phyloP scores from a whole-genome alignment of 768 basidiomycete species.

The Suillus cothurnatus region DNA sequence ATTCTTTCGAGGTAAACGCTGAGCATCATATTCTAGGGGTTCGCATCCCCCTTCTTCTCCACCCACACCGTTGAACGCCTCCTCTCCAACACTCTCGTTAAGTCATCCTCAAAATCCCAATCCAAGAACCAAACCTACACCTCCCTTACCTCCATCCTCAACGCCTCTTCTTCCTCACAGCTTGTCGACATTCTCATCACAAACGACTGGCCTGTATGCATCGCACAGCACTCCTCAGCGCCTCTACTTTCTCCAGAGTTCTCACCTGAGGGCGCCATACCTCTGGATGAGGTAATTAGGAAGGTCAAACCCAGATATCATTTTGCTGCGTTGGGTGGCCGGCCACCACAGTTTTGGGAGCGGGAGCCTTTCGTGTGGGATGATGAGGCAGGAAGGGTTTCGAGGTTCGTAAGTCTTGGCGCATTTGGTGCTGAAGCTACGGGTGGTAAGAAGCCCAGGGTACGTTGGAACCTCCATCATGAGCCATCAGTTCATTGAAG shows the following conservation, averaged over 20 bases:
- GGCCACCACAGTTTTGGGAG: conserved; percentile 89
- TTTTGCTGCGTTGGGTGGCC: conserved; percentile 68
- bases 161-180: conserved; percentile 60
- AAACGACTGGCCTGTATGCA: conserved; percentile 71
- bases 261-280: conserved; percentile 47
- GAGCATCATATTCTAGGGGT: conserved; percentile 50
- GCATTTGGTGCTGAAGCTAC: conserved; percentile 73
- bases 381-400: conserved; percentile 64
- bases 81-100: conserved; percentile 67
- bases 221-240: conserved; percentile 62
- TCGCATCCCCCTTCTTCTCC: conserved; percentile 76
- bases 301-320: conserved; percentile 85
- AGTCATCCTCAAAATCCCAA: conserved; percentile 43
- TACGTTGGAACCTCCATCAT: conserved; percentile 38
- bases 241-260: conserved; percentile 49
- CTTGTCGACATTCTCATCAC: conserved; percentile 82
- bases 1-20: neutral
- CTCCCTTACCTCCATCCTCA: conserved; percentile 69
- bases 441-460: conserved; percentile 79
- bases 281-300: conserved; percentile 65
- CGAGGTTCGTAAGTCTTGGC: conserved; percentile 82
- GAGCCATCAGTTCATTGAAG: neutral
- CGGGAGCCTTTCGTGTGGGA: conserved; percentile 90
- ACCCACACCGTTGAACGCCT: conserved; percentile 70
- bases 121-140: conserved; percentile 52